Evolutionary conservation across 495 filamentous ascomycete species (phyloP).

Genomic region (Lophium mytilinum): DNA sequence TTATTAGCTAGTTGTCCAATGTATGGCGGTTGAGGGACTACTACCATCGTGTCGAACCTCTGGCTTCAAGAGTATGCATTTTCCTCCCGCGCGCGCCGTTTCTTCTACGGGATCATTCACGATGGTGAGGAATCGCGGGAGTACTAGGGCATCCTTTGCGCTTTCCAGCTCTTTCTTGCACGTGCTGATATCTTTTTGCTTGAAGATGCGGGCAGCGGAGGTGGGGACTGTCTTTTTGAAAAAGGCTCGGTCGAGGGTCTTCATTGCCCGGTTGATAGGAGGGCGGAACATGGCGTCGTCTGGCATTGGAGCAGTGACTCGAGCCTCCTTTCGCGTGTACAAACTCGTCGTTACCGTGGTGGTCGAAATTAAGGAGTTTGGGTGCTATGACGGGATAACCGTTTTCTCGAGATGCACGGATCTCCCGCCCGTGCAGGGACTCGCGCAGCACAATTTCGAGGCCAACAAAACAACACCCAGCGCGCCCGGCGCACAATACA

Average conservation of each 20-base stretch:
- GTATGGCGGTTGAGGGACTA: neutral
- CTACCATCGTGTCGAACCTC: constrained; percentile 60
- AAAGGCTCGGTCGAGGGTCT: constrained; percentile 68
- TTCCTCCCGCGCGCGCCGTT: constrained; percentile 46
- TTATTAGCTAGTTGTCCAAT: constrained; percentile 15
- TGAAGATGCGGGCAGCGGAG: constrained; percentile 68
- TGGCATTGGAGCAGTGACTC: constrained; percentile 3
- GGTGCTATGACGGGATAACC: neutral
- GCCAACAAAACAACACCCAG: neutral
- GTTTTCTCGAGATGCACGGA: neutral
- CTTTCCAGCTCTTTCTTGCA: constrained; percentile 52
- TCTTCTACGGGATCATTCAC: constrained; percentile 42
- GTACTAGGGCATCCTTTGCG: constrained; percentile 50
- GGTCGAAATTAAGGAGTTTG: neutral
- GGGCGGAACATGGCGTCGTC: constrained; percentile 59
- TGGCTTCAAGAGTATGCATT: constrained; percentile 68
- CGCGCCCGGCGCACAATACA: neutral
- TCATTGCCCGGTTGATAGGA: constrained; percentile 74
- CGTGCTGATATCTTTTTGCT: constrained; percentile 59
- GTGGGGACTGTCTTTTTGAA: constrained; percentile 68
- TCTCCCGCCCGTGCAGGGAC: neutral
- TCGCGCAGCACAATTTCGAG: neutral
- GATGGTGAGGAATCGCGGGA: constrained; percentile 51
- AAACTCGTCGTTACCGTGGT: too few relatives aligned
- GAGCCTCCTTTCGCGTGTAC: too few relatives aligned